A percentile compares a stretch with the other conserved stretches of the same genome.
Conservation (phyloP, 768 basidiomycete species). For the Lyophyllum semitale region DNA sequence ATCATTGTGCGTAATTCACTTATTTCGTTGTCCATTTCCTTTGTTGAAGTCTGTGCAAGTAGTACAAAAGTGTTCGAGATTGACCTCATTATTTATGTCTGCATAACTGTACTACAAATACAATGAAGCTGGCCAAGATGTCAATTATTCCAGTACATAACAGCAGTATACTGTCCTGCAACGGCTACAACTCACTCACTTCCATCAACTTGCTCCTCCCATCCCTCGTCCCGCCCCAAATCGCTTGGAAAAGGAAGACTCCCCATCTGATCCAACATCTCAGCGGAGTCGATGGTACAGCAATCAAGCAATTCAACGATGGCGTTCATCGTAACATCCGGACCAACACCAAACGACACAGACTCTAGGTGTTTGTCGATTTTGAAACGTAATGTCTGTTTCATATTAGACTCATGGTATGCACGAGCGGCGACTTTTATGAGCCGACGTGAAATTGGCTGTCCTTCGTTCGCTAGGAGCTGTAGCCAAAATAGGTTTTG, state of each 20-base stretch:
- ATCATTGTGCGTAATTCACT: not conserved
- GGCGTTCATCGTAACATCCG: constrained; percentile 9
- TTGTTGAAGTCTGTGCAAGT: not conserved
- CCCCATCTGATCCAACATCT: constrained; percentile 6
- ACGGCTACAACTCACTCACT: not conserved
- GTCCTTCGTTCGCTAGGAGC: not conserved
- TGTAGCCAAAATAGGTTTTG: constrained; percentile 21
- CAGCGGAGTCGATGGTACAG: constrained; percentile 11
- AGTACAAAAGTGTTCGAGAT: not conserved
- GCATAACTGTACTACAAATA: not conserved
- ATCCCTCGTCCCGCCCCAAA: not conserved
- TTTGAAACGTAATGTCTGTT: constrained; percentile 8
- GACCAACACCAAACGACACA: constrained; percentile 5
- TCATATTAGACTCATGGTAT: constrained; percentile 11
- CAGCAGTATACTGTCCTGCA: not conserved
- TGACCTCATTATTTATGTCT: not conserved
- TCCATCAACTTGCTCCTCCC: not conserved
- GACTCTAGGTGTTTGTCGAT: constrained; percentile 13
- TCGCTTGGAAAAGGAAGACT: not conserved
- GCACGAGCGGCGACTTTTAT: constrained; percentile 12
- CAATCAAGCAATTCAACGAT: constrained; percentile 9
- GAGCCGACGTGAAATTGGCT: constrained; percentile 10
- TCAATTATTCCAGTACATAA: not conserved
- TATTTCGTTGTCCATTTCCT: not conserved
- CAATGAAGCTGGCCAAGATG: not conserved